phyloP scores from a whole-genome alignment of 495 filamentous ascomycete genomes.

The Xylaria castorea region DNA sequence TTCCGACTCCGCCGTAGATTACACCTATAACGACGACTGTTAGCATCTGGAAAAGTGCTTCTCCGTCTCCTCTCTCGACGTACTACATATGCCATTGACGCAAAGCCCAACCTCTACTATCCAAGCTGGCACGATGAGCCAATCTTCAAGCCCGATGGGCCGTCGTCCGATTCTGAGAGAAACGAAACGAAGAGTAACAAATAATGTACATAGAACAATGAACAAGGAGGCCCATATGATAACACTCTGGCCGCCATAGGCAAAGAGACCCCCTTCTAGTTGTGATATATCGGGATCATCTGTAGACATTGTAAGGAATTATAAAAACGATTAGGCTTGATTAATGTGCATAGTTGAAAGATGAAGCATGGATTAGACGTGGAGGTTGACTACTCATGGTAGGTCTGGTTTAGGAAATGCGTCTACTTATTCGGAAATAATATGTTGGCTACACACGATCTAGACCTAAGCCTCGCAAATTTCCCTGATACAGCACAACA shows the following conservation, averaged over 20 bases:
- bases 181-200: conserved; percentile 21
- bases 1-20: conserved; percentile 21
- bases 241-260: conserved; percentile 11
- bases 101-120: conserved; percentile 21
- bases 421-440: not conserved
- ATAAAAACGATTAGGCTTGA: not conserved
- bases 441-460: not conserved
- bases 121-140: conserved; percentile 26
- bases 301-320: not conserved
- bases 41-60: not conserved
- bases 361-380: not conserved
- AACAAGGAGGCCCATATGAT: conserved; percentile 21
- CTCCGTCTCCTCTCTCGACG: not conserved
- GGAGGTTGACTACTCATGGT: not conserved
- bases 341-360: not conserved
- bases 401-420: not conserved
- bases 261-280: conserved; percentile 13
- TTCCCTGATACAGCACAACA: not conserved
- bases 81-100: conserved; percentile 24
- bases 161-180: conserved; percentile 16
- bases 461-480: not conserved
- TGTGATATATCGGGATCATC: conserved; percentile 6
- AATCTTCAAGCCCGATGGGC: conserved; percentile 22
- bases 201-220: conserved; percentile 22
- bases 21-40: conserved; percentile 8